A percentile compares a stretch with the other conserved stretches of the same genome.
Conservation (phyloP, 768 basidiomycete genomes). For the Termitomyces sp. region DNA sequence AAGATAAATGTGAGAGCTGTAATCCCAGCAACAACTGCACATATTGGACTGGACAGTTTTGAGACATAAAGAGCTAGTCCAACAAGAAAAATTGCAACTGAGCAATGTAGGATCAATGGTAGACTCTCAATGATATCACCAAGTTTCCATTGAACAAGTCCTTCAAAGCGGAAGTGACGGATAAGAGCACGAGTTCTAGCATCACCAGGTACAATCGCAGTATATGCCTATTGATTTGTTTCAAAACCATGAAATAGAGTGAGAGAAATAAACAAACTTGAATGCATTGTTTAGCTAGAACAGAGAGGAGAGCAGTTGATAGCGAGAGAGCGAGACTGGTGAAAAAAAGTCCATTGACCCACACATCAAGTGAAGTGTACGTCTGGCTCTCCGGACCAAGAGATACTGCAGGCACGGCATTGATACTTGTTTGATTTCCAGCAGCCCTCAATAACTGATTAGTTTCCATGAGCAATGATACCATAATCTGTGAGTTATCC, state of each 20-base stretch:
- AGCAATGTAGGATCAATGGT: neutral
- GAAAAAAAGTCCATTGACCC: neutral
- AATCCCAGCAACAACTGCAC: neutral
- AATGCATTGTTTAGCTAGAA: neutral
- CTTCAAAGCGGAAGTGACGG: neutral
- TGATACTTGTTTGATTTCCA: neutral
- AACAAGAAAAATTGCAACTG: neutral
- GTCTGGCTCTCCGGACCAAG: neutral
- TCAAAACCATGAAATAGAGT: neutral
- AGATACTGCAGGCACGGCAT: neutral
- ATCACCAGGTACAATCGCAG: neutral
- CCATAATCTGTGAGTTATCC: too few species aligned
- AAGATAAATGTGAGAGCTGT: neutral
- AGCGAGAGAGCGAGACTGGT: neutral
- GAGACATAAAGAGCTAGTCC: neutral
- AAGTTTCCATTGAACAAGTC: neutral
- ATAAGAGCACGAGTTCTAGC: neutral
- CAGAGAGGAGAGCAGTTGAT: neutral
- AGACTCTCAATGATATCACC: neutral
- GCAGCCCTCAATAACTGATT: neutral
- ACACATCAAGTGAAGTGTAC: neutral
- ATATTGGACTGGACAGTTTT: neutral
- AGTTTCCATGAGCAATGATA: neutral
- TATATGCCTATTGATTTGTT: neutral
- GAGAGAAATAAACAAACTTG: neutral